These are phyloP conservation scores for Dactylorhiza incarnata DNA, from an alignment of 106 monocot genomes.

Conservation along the genomic window DNA sequence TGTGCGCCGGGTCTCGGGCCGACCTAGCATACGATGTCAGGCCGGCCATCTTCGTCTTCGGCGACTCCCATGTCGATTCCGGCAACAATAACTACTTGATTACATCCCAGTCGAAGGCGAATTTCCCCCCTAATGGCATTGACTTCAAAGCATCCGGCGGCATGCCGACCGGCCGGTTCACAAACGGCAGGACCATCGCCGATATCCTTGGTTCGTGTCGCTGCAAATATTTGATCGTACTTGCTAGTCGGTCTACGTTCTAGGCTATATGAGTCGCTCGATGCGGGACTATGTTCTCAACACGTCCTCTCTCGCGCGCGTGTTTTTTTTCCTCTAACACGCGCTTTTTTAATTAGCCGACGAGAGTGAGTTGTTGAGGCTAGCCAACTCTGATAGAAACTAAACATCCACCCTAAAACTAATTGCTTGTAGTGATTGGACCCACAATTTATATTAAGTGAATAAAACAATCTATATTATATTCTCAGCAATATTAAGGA, in stretches of 20 bases:
- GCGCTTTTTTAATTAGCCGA: too few relatives aligned
- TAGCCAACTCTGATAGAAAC: too few relatives aligned
- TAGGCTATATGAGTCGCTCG: not conserved
- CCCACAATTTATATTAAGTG: too few relatives aligned
- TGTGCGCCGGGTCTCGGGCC: not conserved
- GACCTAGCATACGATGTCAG: not conserved
- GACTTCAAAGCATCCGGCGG: conserved; percentile 73
- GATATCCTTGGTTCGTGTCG: conserved; percentile 54
- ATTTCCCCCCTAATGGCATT: conserved; percentile 62
- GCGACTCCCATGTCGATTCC: conserved; percentile 82
- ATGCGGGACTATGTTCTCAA: too few relatives aligned
- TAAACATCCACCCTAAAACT: too few relatives aligned
- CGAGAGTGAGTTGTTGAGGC: too few relatives aligned
- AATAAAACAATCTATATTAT: too few relatives aligned
- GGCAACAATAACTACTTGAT: conserved; percentile 80
- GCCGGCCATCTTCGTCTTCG: conserved; percentile 57
- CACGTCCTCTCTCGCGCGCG: too few relatives aligned
- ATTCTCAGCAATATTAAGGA: too few relatives aligned
- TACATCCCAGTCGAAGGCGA: conserved; percentile 50
- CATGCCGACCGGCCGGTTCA: conserved; percentile 69
- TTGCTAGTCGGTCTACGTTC: not conserved
- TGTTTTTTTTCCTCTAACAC: too few relatives aligned
- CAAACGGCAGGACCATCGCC: conserved; percentile 74
- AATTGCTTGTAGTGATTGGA: too few relatives aligned
- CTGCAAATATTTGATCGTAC: too few relatives aligned